Base-by-base conservation (phyloP, 2,329 filamentous ascomycete genomes). In the Hirsutella rhossiliensis region DNA sequence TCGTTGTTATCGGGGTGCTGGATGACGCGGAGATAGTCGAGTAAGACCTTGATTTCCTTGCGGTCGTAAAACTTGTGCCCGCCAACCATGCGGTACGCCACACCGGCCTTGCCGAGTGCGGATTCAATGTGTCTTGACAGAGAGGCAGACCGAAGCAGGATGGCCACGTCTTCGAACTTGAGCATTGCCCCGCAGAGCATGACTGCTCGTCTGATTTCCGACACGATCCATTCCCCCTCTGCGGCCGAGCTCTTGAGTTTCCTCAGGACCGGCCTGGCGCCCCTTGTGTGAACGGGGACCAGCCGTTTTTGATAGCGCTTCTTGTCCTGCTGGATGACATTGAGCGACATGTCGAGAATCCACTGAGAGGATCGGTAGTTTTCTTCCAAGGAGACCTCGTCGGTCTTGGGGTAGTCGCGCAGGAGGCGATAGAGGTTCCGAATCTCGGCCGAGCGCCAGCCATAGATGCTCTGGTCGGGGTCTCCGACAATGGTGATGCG, bases 401-500 rank as follows among this genome's bases (percentile, higher is more conserved):
- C 75, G 0, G 88, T 92, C 23, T 83, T 75, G 0, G 81, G 81
- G 56, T 84, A 96, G 46, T 87, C 80, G 37, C 69, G 69, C 43
- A 87, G 76, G 70, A 98, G 80, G 3, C 84, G 79, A 50, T 78
- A 76, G 40, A 97, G 71, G 54, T 97, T 98, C 58, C 83, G 83
- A 52, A 90, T 87, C 61, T 98, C 90, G 11, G 92, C 90, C 8
- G 87, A 89, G 18, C 90, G 82, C 72, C 94, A 98, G 18, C 90
- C 87, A 59, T 97, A 98, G 45, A 98, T 98, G 60, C 89, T 96
- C 62, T 98, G 90, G 60, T 98, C 92, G 0, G 92, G 90, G 58
- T 98, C 90, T 30, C 90, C 92, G 5, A 98, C 92, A 47, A 96
- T 86, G 1, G 90, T 97, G 52, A 97, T 90, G n/a, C 80, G 75